phyloP scores from a whole-genome alignment of 1,284 basidiomycete species.

The Ustilago sp. region DNA sequence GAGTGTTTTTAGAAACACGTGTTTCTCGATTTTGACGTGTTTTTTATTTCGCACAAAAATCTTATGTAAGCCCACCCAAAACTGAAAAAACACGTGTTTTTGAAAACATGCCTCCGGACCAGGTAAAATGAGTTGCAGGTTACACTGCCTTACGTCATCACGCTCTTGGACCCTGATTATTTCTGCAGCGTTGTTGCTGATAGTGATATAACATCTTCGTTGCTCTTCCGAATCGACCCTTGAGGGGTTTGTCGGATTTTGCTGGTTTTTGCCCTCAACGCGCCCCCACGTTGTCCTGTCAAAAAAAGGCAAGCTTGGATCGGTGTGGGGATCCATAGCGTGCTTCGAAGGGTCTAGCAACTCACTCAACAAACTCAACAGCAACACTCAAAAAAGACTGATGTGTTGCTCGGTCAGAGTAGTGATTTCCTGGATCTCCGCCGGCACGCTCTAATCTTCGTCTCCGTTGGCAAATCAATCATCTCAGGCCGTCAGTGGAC shows the following conservation, averaged over 20 bases:
- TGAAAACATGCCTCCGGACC: no score
- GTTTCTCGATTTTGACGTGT: no score
- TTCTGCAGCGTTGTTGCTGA: not conserved
- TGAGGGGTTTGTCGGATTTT: not conserved
- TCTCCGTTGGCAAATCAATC: not conserved
- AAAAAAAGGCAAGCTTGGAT: not conserved
- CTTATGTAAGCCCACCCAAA: no score
- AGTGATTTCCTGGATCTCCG: not conserved
- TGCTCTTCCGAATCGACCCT: slow-evolving; percentile 1
- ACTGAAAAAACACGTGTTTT: no score
- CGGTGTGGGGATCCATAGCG: slow-evolving; percentile 1
- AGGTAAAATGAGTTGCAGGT: not conserved
- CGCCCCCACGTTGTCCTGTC: slow-evolving; percentile 18
- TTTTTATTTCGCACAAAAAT: no score
- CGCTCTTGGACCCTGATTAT: slow-evolving; percentile 6
- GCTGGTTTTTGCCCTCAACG: not conserved
- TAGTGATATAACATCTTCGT: not conserved
- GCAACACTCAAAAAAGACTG: not conserved
- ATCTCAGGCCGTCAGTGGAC: slow-evolving; percentile 7
- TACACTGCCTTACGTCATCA: slow-evolving; percentile 5
- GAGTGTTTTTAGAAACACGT: no score
- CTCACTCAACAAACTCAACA: not conserved
- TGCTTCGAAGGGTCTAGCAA: not conserved
- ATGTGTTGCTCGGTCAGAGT: slow-evolving; percentile 3
- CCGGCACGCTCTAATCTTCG: not conserved